Conservation (phyloP, 495 filamentous ascomycete species). For the Penicillium salamii region DNA sequence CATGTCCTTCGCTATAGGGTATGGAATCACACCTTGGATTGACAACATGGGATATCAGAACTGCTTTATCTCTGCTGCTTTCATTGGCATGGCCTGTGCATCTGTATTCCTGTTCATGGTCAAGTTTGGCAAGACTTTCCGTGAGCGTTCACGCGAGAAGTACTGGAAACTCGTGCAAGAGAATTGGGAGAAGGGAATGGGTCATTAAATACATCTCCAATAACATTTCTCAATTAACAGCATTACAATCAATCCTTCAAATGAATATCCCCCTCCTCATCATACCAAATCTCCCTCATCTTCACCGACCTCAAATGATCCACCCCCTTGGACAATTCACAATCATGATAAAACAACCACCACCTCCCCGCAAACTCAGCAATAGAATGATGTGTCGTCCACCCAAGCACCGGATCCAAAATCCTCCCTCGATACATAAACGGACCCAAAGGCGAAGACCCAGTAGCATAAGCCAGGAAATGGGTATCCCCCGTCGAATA, state of each 20-base stretch:
- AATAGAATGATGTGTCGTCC: constrained; percentile 80
- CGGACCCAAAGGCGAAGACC: constrained; percentile 60
- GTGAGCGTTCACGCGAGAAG: constrained; percentile 36
- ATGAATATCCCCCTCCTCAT: constrained; percentile 57
- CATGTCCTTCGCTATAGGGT: constrained; percentile 60
- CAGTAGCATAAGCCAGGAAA: constrained; percentile 62
- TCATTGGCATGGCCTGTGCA: constrained; percentile 54
- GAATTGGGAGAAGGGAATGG: constrained; percentile 41
- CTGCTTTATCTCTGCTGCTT: constrained; percentile 61
- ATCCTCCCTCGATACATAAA: constrained; percentile 69
- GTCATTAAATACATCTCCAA: constrained; percentile 20
- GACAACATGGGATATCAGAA: constrained; percentile 58
- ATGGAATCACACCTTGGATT: constrained; percentile 64
- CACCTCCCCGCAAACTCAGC: constrained; percentile 65
- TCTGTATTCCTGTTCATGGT: constrained; percentile 55
- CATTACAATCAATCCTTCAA: constrained; percentile 8
- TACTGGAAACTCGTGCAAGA: constrained; percentile 42
- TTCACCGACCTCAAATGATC: constrained; percentile 68
- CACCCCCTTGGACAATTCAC: constrained; percentile 56
- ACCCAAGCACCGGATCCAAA: constrained; percentile 70
- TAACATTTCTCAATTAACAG: neutral
- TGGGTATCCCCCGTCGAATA: constrained; percentile 77
- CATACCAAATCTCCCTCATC: constrained; percentile 69
- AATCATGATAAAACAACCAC: constrained; percentile 75
- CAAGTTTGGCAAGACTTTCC: constrained; percentile 47